These are phyloP conservation scores for Tylopilus balloui DNA, from an alignment of 768 basidiomycete genomes.

Conservation along the genomic window DNA sequence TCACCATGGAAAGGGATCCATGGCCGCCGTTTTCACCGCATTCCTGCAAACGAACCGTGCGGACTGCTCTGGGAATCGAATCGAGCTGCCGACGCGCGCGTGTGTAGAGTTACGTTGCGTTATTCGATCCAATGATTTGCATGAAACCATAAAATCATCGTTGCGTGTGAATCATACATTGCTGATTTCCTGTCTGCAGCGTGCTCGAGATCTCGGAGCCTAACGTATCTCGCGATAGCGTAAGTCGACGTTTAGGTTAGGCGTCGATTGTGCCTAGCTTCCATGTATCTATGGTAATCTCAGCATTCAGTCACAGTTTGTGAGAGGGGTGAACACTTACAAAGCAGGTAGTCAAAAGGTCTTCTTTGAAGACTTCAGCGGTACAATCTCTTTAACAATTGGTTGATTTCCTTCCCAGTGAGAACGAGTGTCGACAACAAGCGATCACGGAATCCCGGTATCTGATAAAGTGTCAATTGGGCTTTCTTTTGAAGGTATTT, in stretches of 20 bases:
- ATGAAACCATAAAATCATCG: neutral
- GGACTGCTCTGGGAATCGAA: neutral
- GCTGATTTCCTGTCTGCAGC: neutral
- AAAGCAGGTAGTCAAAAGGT: neutral
- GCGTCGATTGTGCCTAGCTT: neutral
- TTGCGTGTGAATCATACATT: neutral
- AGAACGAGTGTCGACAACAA: neutral
- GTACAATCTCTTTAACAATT: neutral
- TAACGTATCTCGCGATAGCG: neutral
- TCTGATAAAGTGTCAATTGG: neutral
- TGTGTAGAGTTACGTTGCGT: neutral
- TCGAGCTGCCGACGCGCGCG: neutral
- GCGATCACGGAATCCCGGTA: neutral
- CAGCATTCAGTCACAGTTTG: neutral
- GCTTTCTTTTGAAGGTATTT: neutral
- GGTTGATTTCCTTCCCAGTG: neutral
- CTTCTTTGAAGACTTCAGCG: too few relatives aligned
- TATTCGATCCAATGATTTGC: constrained; percentile 3
- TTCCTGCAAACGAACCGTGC: constrained; percentile 7
- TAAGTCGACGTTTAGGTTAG: neutral
- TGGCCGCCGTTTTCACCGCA: neutral
- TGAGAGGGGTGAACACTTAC: neutral
- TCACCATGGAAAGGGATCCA: neutral
- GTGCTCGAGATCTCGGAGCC: neutral
- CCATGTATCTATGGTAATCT: neutral